Evolutionary conservation across 2,329 filamentous ascomycete genomes (phyloP), one percentile per base, ranked within the genome.

Genomic region (Botrytis fabae): DNA sequence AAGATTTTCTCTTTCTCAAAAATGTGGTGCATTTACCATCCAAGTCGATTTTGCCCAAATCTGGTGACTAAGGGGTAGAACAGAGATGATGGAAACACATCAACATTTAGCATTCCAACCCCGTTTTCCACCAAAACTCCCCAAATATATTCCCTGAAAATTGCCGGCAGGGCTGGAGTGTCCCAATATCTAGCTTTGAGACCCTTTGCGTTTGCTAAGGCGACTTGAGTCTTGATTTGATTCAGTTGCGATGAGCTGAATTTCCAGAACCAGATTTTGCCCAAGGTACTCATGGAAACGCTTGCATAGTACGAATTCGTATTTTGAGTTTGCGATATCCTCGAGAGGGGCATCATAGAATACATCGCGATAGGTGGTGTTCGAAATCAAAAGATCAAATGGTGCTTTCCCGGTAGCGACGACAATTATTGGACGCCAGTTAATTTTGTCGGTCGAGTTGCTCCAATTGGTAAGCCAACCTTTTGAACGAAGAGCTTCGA

Each of bases 381-480:
- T 83, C 46, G 80, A 78, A n/a, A 72, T 73, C 1, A 65, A 70
- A 10, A 73, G 75, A 60, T 77, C 75, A 75, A 86, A 85, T 3
- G 83, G 86, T 0, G 83, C 82, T 69, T 83, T 83, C 35, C 86
- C 86, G 3, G 85, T 86, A 10, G 82, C 85, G n/a, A 88, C 84
- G 18, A 87, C 81, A 4, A 85, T 87, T 25, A 88, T 79, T 0
- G 85, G 83, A 4, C 86, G 74, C 4, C 71, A 75, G 18, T 76
- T 69, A 14, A 78, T 70, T 10, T 74, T 70, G 2, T 51, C 48
- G 22, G n/a, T 22, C 38, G 83, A 83, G 48, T 86, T 82, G 75
- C 82, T 84, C 75, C 75, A 79, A 66, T 75, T 69, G 8, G 81
- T 79, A n/a, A 82, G 76, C 76, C 77, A 86, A 22, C 82, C 80